Base-by-base conservation (phyloP, 2,329 filamentous ascomycete species). In the Pyrenochaeta sp. region DNA sequence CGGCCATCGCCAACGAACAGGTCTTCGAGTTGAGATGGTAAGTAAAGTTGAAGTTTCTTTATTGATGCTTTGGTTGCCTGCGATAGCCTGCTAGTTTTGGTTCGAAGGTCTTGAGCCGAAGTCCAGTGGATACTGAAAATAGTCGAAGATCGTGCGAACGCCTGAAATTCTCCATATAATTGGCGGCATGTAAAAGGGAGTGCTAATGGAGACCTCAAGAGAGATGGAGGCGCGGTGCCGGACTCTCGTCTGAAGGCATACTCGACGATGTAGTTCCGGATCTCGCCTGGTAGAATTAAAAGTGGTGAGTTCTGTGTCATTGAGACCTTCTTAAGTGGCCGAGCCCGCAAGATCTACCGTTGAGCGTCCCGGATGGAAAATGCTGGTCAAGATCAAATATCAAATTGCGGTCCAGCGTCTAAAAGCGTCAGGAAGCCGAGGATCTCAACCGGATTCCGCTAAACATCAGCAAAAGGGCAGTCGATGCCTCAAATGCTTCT, bases 151-250 rank as follows among this genome's bases (percentile, higher is more conserved):
- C 64, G 59, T 9, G 65, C 64, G 2, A 64, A 51, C 1, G 50
- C 12, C 32, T 57, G 50, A 4, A 58, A 68, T 44, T 69, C 67
- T 0, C 47, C 12, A 50, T 64, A 52, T 8, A 69, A 27, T 42
- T 67, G 65, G 22, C 58, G 64, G 37, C 67, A 70, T 2, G 62
- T 58, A 10, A 59, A 57, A 4, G 67, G 36, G 4, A 70, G 45
- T 5, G 67, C 59, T 22, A 68, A 43, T n/a, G 58, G 58, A 13
- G 65, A 67, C 15, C 39, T 54, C 3, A 30, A 48, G 12, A 61
- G 42, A 5, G 58, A 54, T 10, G 56, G 57, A 2, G 65, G 56
- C 12, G 55, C 15, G 2, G 47, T 52, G 43, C 59, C 54, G 0
- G 62, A 34, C 5, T 61, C 49, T 15, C 54, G 53, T 19, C 42